Evolutionary conservation across 805 yeast genomes (phyloP).

Genomic region (Saccharomycopsis lassenensis): DNA sequence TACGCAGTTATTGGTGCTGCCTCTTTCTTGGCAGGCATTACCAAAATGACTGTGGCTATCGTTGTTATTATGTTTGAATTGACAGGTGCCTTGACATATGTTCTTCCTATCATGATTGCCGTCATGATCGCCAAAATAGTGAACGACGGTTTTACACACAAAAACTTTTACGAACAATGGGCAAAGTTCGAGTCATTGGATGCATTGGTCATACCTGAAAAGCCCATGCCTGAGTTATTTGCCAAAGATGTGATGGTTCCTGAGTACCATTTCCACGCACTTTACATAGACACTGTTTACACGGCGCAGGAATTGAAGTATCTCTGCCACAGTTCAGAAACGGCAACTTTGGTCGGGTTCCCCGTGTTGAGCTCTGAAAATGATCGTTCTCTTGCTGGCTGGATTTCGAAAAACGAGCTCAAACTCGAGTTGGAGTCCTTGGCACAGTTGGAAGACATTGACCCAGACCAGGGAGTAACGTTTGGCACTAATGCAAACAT

Average conservation of each 20-base stretch:
- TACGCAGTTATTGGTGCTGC: constrained; percentile 88
- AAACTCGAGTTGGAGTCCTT: constrained; percentile 22
- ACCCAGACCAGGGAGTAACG: constrained; percentile 5
- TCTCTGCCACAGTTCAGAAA: constrained; percentile 20
- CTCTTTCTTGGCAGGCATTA: constrained; percentile 67
- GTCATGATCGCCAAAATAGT: constrained; percentile 66
- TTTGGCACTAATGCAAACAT: background rate
- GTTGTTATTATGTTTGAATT: constrained; percentile 76
- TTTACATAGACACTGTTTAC: constrained; percentile 12
- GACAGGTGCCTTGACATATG: constrained; percentile 78
- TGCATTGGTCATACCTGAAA: constrained; percentile 27
- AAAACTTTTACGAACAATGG: constrained; percentile 59
- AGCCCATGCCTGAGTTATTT: constrained; percentile 30
- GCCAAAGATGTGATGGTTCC: constrained; percentile 28
- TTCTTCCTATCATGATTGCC: constrained; percentile 76
- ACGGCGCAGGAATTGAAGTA: too few relatives aligned
- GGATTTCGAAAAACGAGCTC: constrained; percentile 31
- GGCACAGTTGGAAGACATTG: constrained; percentile 5
- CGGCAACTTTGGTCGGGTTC: constrained; percentile 21
- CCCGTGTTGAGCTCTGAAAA: constrained; percentile 32
- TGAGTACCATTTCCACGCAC: constrained; percentile 22
- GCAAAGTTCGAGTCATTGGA: constrained; percentile 26
- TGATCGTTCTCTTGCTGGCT: constrained; percentile 31
- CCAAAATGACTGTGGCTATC: constrained; percentile 68
- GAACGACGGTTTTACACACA: constrained; percentile 49